phyloP scores from a whole-genome alignment of 352 stramenopile genomes.

The Pythium coloratum region DNA sequence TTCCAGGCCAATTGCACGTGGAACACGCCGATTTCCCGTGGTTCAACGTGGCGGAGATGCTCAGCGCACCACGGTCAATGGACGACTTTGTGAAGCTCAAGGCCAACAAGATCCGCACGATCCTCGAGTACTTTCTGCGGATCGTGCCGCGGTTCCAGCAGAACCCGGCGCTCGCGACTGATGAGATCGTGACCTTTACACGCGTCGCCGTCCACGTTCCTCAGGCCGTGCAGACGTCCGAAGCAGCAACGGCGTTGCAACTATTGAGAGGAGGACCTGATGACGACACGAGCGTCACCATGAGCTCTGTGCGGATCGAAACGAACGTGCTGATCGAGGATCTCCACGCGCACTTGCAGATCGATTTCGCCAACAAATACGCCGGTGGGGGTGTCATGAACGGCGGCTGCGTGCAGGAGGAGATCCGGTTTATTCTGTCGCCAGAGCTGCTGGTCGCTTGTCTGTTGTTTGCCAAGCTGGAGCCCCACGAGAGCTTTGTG shows the following conservation, averaged over 20 bases:
- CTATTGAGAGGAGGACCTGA: conserved; percentile 16
- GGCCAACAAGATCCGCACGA: conserved; percentile 63
- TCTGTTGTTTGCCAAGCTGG: conserved; percentile 61
- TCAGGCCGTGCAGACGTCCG: neutral
- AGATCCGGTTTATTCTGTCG: conserved; percentile 81
- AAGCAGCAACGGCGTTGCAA: neutral
- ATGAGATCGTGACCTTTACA: conserved; percentile 60
- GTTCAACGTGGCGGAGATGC: conserved; percentile 52
- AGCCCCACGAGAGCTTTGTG: conserved; percentile 68
- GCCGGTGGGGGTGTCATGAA: conserved; percentile 73
- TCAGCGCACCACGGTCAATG: conserved; percentile 27
- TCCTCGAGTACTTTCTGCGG: conserved; percentile 71
- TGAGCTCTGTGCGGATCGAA: conserved; percentile 35
- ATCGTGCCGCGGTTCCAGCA: conserved; percentile 35
- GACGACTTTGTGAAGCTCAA: conserved; percentile 41
- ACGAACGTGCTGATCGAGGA: conserved; percentile 64
- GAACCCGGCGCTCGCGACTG: conserved; percentile 2
- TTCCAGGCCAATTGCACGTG: conserved; percentile 42
- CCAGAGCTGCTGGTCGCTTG: conserved; percentile 71
- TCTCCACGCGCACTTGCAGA: conserved; percentile 57
- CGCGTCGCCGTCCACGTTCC: conserved; percentile 35
- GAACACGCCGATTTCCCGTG: conserved; percentile 44
- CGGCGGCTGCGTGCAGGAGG: conserved; percentile 74
- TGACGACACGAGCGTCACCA: neutral
- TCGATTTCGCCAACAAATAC: conserved; percentile 86